Evolutionary conservation across 495 filamentous ascomycete genomes (phyloP).

Genomic region (Amorphotheca resinae): DNA sequence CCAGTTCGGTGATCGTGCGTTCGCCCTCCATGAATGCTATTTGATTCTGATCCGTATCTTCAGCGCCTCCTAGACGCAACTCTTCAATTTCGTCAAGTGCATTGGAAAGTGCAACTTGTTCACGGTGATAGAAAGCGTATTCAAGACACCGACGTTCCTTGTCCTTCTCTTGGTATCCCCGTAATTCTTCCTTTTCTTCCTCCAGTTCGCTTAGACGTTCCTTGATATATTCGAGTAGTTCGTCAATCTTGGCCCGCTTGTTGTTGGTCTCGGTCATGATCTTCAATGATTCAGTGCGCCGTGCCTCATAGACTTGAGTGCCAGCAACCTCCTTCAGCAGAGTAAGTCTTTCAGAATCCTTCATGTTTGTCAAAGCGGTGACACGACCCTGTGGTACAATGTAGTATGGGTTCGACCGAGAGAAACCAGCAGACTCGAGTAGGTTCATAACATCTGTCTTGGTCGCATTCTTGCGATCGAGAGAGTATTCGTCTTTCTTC

Average conservation of each 20-base stretch:
- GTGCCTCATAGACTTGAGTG: slow-evolving; percentile 90
- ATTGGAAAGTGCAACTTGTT: slow-evolving; percentile 65
- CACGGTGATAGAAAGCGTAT: slow-evolving; percentile 84
- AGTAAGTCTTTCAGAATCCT: slow-evolving; percentile 77
- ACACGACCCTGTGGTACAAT: slow-evolving; percentile 97
- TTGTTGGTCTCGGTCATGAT: slow-evolving; percentile 96
- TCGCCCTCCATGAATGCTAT: slow-evolving; percentile 69
- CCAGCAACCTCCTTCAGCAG: slow-evolving; percentile 95
- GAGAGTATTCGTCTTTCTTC: slow-evolving; percentile 97
- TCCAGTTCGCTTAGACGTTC: slow-evolving; percentile 81
- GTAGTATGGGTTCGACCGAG: slow-evolving; percentile 95
- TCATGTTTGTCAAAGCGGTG: slow-evolving; percentile 95
- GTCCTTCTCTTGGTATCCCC: slow-evolving; percentile 88
- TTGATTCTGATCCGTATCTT: slow-evolving; percentile 70
- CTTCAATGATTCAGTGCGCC: slow-evolving; percentile 77
- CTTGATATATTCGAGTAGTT: slow-evolving; percentile 79
- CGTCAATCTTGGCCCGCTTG: slow-evolving; percentile 89
- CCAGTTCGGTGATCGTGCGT: slow-evolving; percentile 63
- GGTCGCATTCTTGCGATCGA: slow-evolving; percentile 91
- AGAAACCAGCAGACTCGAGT: slow-evolving; percentile 92
- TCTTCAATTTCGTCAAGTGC: slow-evolving; percentile 77
- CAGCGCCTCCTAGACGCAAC: slow-evolving; percentile 63
- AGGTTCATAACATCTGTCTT: slow-evolving; percentile 92
- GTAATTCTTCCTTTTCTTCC: slow-evolving; percentile 91
- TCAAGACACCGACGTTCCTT: slow-evolving; percentile 84